Evolutionary conservation across 192 early-diverging fungal genomes (phyloP).

Genomic region (Rhizoclosmatium globosum): DNA sequence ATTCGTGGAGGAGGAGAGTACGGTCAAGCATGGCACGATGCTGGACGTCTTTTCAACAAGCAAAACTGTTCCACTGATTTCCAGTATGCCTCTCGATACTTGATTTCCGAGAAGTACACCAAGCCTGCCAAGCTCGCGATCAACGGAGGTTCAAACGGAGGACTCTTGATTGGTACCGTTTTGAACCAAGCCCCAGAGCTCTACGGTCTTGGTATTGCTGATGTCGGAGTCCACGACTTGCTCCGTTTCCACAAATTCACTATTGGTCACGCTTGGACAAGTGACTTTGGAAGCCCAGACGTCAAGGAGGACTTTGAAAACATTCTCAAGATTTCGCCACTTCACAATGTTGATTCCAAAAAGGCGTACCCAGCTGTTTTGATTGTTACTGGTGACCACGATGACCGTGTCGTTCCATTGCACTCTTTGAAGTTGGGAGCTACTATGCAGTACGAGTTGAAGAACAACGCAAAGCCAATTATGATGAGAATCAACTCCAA

Average conservation of each 20-base stretch:
- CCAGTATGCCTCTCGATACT: conserved; percentile 70
- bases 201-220: conserved; percentile 68
- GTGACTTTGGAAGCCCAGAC: conserved; percentile 75
- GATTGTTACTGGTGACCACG: conserved; percentile 73
- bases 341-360: conserved; percentile 68
- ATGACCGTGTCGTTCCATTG: conserved; percentile 71
- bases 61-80: conserved; percentile 84
- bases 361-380: conserved; percentile 67
- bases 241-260: conserved; percentile 83
- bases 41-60: conserved; percentile 65
- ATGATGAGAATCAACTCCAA: conserved; percentile 71
- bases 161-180: conserved; percentile 73
- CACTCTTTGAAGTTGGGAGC: conserved; percentile 76
- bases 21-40: conserved; percentile 60
- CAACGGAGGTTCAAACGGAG: conserved; percentile 78
- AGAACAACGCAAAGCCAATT: conserved; percentile 62
- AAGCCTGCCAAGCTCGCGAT: conserved; percentile 63
- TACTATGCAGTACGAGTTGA: conserved; percentile 64
- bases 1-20: conserved; percentile 77
- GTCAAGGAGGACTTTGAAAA: conserved; percentile 72
- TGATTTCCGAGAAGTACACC: conserved; percentile 67
- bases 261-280: conserved; percentile 74
- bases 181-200: conserved; percentile 80
- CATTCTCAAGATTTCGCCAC: conserved; percentile 57
- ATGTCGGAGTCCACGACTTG: conserved; percentile 80